These are phyloP conservation scores for Paraleonurus japonicus DNA, from an alignment of 257 asterid genomes.

Conservation along the genomic window DNA sequence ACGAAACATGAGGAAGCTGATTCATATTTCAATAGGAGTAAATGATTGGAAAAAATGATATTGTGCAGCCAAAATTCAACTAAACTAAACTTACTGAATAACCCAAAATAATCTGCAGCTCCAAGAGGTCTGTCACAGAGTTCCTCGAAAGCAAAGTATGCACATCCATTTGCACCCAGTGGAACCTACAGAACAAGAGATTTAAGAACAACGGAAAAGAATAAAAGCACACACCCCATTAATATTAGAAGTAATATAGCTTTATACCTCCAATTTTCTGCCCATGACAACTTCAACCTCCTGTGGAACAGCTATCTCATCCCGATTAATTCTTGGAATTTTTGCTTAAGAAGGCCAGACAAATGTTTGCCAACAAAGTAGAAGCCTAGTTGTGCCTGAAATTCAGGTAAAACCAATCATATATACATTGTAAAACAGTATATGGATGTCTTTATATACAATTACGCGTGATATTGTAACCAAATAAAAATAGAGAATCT, in stretches of 20 bases:
- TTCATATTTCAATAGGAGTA: background rate
- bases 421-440: background rate
- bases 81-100: constrained; percentile 56
- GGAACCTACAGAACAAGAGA: constrained; percentile 55
- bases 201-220: background rate
- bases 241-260: background rate
- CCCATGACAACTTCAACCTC: constrained; percentile 96
- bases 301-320: constrained; percentile 55
- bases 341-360: constrained; percentile 57
- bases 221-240: background rate
- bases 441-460: background rate
- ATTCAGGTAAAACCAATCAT: constrained; percentile 24
- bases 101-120: constrained; percentile 95
- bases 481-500: background rate
- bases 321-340: constrained; percentile 64
- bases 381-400: constrained; percentile 76
- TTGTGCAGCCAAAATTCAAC: background rate
- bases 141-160: constrained; percentile 81
- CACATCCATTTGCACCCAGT: constrained; percentile 83
- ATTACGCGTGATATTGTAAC: constrained; percentile 7
- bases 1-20: background rate
- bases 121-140: constrained; percentile 95
- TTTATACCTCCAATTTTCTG: constrained; percentile 67
- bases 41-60: background rate
- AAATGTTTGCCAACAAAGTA: constrained; percentile 62